Evolutionary conservation across 2,329 filamentous ascomycete species (phyloP).

Genomic region (Pseudogymnoascus destructans): DNA sequence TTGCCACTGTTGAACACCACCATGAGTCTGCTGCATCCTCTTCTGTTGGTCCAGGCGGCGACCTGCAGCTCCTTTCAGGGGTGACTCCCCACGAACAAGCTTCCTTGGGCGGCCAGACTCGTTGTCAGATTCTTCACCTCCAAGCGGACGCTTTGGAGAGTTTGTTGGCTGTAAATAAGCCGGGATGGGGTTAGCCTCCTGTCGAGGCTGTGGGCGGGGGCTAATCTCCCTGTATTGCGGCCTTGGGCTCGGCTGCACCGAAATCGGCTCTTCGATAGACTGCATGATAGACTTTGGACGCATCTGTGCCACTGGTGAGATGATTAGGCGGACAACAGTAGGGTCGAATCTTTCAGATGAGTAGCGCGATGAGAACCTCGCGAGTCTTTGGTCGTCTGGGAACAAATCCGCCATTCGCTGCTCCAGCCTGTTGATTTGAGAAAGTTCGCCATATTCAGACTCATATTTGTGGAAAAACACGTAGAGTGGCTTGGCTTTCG

Average conservation of each 20-base stretch:
- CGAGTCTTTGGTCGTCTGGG: conserved; percentile 68
- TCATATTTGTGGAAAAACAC: conserved; percentile 92
- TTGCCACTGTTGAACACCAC: conserved; percentile 25
- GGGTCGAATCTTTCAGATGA: conserved; percentile 66
- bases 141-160: conserved; percentile 30
- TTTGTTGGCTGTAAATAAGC: conserved; percentile 20
- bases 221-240: conserved; percentile 17
- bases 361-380: conserved; percentile 65
- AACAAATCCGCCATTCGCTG: conserved; percentile 89
- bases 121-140: conserved; percentile 55
- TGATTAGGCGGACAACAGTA: conserved; percentile 64
- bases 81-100: conserved; percentile 76
- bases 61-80: conserved; percentile 80
- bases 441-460: conserved; percentile 82
- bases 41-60: conserved; percentile 62
- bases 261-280: conserved; percentile 39
- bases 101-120: conserved; percentile 68
- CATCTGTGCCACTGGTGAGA: conserved; percentile 70
- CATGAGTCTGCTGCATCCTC: conserved; percentile 43
- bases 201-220: conserved; percentile 22
- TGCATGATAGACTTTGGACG: conserved; percentile 47
- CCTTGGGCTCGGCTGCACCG: conserved; percentile 34
- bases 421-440: conserved; percentile 82
- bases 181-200: conserved; percentile 24
- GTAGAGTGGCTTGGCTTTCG: conserved; percentile 74